Base-by-base conservation (phyloP, 2,329 filamentous ascomycete species). In the Phialocephala sp. region DNA sequence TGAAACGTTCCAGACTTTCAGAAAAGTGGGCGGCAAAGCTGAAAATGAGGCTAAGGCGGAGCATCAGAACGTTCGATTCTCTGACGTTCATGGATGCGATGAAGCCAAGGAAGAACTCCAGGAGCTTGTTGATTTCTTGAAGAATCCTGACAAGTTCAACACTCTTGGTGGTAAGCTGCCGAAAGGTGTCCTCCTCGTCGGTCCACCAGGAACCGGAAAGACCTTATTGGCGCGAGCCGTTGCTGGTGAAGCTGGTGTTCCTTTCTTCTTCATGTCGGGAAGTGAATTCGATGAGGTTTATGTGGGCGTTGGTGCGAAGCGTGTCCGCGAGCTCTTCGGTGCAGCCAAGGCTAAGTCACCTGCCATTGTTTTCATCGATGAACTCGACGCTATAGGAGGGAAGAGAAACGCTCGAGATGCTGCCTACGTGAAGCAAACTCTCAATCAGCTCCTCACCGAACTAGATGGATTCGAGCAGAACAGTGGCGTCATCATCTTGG, bases 211-310 rank as follows among this genome's bases (percentile, higher is more conserved):
- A 81, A 99, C 95, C 67, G 95, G 95, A 81, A 99, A 99, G 82
- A 99, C 95, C 14, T 87, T 99, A 47, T 87, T 99, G 67, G 95
- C 95, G 69, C 90, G 95, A 74, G 96, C 95, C 63, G 95, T 99
- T 67, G 95, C 95, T 57, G 95, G 95, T 60, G 95, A 99, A 81
- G 94, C 95, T 62, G 95, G 94, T 63, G 95, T 99, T 20, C 95
- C 95, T 1, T 99, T 99, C 85, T 99, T 98, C 85, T 99, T 97
- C 85, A 98, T 99, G 94, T 99, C 95, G 75, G 95, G 95, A 59
- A 97, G 93, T 65, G 95, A 99, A 78, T 99, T 99, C 76, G 95
- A 99, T 75, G 95, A 99, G 79, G 91, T 99, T 60, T 99, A 97
- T 75, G 96, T 99, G 41, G 95, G 95, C 76, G 95, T 99, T 62